A percentile compares a stretch with the other conserved stretches of the same genome.
These are phyloP conservation scores for Eucalyptus regnans DNA, from an alignment of 345 rosid genomes.

Conservation along the genomic window DNA sequence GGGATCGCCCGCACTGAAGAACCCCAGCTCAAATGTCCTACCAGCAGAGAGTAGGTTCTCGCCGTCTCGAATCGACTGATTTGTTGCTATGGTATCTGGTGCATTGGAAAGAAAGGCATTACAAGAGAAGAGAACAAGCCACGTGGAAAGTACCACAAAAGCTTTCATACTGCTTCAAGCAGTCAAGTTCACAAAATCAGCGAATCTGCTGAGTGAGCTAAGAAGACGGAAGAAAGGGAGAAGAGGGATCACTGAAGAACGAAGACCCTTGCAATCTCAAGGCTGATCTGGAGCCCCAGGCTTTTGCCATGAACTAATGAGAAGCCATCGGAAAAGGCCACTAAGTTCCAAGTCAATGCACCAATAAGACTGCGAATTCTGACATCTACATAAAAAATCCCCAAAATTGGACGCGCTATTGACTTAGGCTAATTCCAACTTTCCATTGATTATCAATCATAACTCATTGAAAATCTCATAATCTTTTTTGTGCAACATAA, in stretches of 20 bases:
- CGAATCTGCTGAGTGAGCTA: background rate
- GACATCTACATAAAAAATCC: background rate
- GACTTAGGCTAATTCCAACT: too few relatives aligned
- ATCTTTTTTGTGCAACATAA: background rate
- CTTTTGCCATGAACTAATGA: background rate
- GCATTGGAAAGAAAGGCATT: background rate
- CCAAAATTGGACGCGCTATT: too few relatives aligned
- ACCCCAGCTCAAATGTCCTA: conserved; percentile 14
- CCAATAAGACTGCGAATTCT: background rate
- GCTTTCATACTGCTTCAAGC: background rate
- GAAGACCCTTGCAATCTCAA: background rate
- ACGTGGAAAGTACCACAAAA: background rate
- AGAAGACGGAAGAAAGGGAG: background rate
- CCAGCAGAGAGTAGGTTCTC: conserved; percentile 3
- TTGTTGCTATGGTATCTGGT: background rate
- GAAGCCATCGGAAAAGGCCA: background rate
- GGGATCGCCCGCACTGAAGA: conserved; percentile 1
- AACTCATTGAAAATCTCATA: background rate
- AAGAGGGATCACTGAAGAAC: background rate
- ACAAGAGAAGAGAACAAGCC: background rate
- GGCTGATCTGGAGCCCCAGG: background rate
- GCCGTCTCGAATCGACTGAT: conserved; percentile 5
- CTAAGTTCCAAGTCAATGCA: background rate
- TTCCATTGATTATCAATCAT: background rate
- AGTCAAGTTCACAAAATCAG: background rate